phyloP scores from a whole-genome alignment of 2,329 filamentous ascomycete genomes.

The Penicillium sp. region DNA sequence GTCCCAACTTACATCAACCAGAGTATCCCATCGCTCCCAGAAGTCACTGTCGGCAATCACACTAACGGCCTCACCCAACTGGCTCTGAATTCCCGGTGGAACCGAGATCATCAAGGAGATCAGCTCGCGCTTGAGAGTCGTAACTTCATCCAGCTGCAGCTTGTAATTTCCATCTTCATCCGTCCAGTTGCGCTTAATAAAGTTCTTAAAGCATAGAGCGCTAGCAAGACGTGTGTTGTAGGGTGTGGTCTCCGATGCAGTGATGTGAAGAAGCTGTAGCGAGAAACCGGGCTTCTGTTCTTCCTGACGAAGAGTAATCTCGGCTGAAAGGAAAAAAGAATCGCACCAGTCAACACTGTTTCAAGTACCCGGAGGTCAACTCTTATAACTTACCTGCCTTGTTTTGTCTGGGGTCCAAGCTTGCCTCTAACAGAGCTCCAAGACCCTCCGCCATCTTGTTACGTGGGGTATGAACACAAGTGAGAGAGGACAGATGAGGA shows the following conservation, averaged over 20 bases:
- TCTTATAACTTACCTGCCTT: conserved; percentile 70
- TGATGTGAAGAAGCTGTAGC: conserved; percentile 82
- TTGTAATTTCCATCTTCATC: conserved; percentile 95
- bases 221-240: conserved; percentile 79
- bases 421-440: conserved; percentile 74
- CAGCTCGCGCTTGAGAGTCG: conserved; percentile 88
- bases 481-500: conserved; percentile 11
- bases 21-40: conserved; percentile 92
- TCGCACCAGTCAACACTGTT: neutral
- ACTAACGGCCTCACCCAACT: conserved; percentile 94
- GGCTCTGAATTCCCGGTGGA: conserved; percentile 80
- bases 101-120: conserved; percentile 96
- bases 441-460: conserved; percentile 59
- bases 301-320: conserved; percentile 73
- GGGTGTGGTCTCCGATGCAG: conserved; percentile 70
- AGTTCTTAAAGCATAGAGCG: conserved; percentile 97
- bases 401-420: conserved; percentile 80
- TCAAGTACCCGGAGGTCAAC: neutral
- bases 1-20: conserved; percentile 66
- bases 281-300: conserved; percentile 85
- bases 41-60: conserved; percentile 98
- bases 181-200: conserved; percentile 91
- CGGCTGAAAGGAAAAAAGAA: conserved; percentile 56
- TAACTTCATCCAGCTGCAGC: conserved; percentile 76
- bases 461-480: conserved; percentile 29